Percentiles rank a stretch among this genome's conserved stretches.
phyloP scores from a whole-genome alignment of 176 grass and related monocot species.

The Hordeum vulgare region MorexV3_pseudomolecules_assembly NC_058519.1:640949389-640949888 shows the following conservation, averaged over 20 bases:
- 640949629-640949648: constrained; percentile 80
- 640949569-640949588: neutral
- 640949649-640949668: constrained; percentile 57
- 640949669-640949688: no score
- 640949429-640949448: constrained; percentile 94
- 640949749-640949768: no score
- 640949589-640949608: constrained; percentile 39
- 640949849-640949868: no score
- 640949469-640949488: neutral
- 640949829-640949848: no score
- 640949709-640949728: neutral
- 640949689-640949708: constrained; percentile 42
- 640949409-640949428: constrained; percentile 94
- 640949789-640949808: neutral
- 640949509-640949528: neutral
- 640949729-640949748: no score
- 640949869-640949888: no score
- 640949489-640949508: neutral
- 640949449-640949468: constrained; percentile 9
- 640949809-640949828: neutral
- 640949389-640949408: constrained; percentile 89
- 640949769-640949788: no score
- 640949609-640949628: constrained; percentile 98
- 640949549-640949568: neutral
- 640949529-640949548: neutral